Evolutionary conservation across 495 filamentous ascomycete genomes (phyloP), one percentile per base, ranked within the genome.

Genomic region (Penicillium taxi): DNA sequence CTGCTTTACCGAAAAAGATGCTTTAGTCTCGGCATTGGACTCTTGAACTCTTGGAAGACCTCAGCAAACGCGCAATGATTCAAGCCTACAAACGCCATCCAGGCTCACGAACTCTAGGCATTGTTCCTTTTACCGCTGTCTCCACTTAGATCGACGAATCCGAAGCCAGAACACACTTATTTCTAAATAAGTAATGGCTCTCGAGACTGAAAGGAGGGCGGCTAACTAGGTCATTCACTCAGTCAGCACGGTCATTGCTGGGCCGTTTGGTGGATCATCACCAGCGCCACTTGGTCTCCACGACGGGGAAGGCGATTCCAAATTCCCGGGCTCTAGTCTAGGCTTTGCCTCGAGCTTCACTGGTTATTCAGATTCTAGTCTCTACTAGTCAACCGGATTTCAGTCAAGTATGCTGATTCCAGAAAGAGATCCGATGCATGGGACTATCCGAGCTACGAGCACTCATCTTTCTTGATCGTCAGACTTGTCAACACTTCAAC

Each of bases 71-170:
- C 23, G 32, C 25, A 17, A n/a, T 12, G 12, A 3, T 36, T 20
- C 22, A 17, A 35, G 16, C 9, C 9, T 13, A 9, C 32, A 17
- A 38, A 23, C n/a, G 31, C n/a, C n/a, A 40, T 28, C 15, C 32
- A 26, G 36, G 25, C 25, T 40, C 32, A 37, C 15, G 17, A 23
- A 21, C 33, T 16, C 22, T 8, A 23, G 34, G 7, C 34, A 31
- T 19, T 30, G 33, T 34, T 26, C 17, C 16, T 15, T 38, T 48
- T 47, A 45, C 35, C 49, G 49, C 49, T 35, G 35, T 33, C 39
- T 17, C 50, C 50, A 53, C 50, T 44, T 39, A 27, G 43, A 26
- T 34, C 25, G 31, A 16, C 47, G 48, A 55, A 52, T 53, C 16
- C 15, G 6, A 38, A 34, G 28, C 30, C 29, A 9, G 18, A 13